phyloP scores from a whole-genome alignment of 176 grass and related monocot species.

The Urochloa ruziziensis region DNA sequence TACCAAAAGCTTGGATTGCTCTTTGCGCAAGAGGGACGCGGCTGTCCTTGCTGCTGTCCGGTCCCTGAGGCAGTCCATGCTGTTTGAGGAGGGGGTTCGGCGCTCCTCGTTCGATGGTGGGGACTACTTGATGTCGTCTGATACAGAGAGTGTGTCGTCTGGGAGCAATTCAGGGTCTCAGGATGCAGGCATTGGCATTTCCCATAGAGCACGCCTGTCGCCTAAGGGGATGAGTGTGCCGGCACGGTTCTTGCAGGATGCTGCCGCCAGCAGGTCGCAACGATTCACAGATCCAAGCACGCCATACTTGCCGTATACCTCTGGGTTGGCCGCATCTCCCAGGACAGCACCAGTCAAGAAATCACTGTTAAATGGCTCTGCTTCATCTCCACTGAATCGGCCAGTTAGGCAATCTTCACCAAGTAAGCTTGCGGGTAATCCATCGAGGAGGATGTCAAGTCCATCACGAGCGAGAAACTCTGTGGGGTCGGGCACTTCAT shows the following conservation, averaged over 20 bases:
- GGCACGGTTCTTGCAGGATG: conserved; percentile 63
- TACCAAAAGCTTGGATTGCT: conserved; percentile 82
- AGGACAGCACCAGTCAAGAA: conserved; percentile 59
- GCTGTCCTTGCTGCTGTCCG: conserved; percentile 59
- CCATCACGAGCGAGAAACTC: conserved; percentile 56
- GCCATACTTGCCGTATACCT: conserved; percentile 29
- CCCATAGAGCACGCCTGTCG: conserved; percentile 22
- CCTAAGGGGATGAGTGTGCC: conserved; percentile 57
- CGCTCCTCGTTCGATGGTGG: conserved; percentile 49
- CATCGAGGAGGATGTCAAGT: conserved; percentile 57
- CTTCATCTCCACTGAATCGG: conserved; percentile 51
- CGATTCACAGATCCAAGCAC: conserved; percentile 49
- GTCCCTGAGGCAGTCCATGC: conserved; percentile 75
- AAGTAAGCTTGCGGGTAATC: conserved; percentile 42
- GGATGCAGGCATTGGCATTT: conserved; percentile 39
- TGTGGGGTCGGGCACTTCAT: not conserved
- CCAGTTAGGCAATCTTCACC: conserved; percentile 51
- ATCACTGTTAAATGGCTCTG: conserved; percentile 44
- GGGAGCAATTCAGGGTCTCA: conserved; percentile 75
- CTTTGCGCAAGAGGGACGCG: conserved; percentile 56
- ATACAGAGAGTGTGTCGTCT: conserved; percentile 85
- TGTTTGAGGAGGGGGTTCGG: conserved; percentile 47
- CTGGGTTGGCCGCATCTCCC: conserved; percentile 36
- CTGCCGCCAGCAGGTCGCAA: conserved; percentile 39
- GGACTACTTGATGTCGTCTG: conserved; percentile 63